Evolutionary conservation across 2,329 filamentous ascomycete species (phyloP).

Genomic region (Alternaria conjuncta): DNA sequence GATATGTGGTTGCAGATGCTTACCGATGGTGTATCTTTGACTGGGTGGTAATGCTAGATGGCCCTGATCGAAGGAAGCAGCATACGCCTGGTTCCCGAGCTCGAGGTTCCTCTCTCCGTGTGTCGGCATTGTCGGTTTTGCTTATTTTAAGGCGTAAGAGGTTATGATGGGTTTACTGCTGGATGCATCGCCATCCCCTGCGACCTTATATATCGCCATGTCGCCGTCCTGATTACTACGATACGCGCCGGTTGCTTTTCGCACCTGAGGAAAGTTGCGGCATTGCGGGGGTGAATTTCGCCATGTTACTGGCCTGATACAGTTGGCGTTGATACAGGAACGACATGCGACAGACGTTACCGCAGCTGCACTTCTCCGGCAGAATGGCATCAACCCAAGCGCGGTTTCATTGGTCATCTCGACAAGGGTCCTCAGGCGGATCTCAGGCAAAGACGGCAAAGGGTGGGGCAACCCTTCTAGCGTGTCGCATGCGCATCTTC

Average conservation of each 20-base stretch:
- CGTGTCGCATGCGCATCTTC: constrained; percentile 1
- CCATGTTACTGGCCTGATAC: constrained; percentile 9
- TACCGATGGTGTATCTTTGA: constrained; percentile 71
- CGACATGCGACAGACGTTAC: constrained; percentile 9
- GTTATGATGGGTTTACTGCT: background rate
- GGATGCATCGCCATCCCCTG: background rate
- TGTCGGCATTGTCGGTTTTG: constrained; percentile 47
- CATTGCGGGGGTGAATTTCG: constrained; percentile 2
- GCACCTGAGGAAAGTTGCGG: background rate
- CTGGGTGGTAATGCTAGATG: constrained; percentile 71
- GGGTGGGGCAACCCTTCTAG: constrained; percentile 6
- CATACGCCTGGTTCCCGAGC: constrained; percentile 64
- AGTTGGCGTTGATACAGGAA: constrained; percentile 3
- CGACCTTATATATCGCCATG: constrained; percentile 2
- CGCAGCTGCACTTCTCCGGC: constrained; percentile 1
- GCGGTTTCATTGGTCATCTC: background rate
- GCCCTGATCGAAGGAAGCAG: constrained; percentile 68
- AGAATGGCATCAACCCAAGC: background rate
- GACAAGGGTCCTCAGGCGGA: constrained; percentile 2
- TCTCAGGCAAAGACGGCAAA: constrained; percentile 1
- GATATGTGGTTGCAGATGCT: constrained; percentile 8
- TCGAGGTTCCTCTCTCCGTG: constrained; percentile 62
- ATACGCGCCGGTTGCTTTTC: background rate
- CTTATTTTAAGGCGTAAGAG: background rate
- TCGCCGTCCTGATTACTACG: background rate